These are phyloP conservation scores for Drosera capensis DNA, from an alignment of 148 eudicot genomes.

Conservation along the genomic window DNA sequence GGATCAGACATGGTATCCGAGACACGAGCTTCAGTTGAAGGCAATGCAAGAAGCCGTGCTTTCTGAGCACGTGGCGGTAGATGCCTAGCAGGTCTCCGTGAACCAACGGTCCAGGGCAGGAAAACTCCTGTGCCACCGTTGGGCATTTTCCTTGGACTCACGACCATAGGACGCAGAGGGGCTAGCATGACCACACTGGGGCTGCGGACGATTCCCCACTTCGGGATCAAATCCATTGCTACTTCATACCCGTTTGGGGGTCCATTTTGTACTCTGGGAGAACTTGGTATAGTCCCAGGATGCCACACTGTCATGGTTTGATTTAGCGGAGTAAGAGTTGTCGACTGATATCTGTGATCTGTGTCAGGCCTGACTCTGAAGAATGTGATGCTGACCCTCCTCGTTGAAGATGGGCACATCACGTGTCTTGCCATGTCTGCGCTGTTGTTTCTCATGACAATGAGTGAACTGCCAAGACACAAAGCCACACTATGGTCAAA, in stretches of 20 bases:
- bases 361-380: constrained; percentile 47
- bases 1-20: constrained; percentile 42
- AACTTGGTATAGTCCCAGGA: too few relatives aligned
- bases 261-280: constrained; percentile 30
- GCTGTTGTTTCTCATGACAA: constrained; percentile 93
- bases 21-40: constrained; percentile 20
- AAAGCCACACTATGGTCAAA: not conserved
- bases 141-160: constrained; percentile 22
- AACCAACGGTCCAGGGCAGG: constrained; percentile 63
- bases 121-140: constrained; percentile 87
- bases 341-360: constrained; percentile 12
- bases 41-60: constrained; percentile 34
- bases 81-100: constrained; percentile 57
- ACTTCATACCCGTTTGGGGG: constrained; percentile 16
- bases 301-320: too few relatives aligned
- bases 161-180: constrained; percentile 39
- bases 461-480: constrained; percentile 55
- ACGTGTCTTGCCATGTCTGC: constrained; percentile 78
- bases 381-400: constrained; percentile 66
- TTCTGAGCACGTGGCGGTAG: constrained; percentile 95
- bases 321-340: constrained; percentile 13
- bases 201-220: constrained; percentile 46
- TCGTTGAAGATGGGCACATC: constrained; percentile 70
- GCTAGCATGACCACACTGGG: constrained; percentile 57
- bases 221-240: constrained; percentile 32